Evolutionary conservation across 371 early-diverging fungal genomes (phyloP).

Genomic region (Mortierella sp.): DNA sequence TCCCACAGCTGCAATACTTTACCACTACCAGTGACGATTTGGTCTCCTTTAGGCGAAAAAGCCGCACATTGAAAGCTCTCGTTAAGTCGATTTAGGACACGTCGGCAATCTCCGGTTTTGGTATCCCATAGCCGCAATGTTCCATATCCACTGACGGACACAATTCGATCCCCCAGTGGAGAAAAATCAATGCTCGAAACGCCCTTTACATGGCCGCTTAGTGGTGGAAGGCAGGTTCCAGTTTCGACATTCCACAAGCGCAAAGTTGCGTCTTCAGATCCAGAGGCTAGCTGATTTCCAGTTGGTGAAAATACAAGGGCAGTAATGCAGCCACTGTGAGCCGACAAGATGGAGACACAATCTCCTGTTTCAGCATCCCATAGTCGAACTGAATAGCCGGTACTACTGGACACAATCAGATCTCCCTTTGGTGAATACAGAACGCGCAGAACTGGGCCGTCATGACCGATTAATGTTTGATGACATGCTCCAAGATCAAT

Average conservation of each 20-base stretch:
- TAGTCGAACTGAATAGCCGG: background rate
- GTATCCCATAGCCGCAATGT: background rate
- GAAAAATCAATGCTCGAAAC: background rate
- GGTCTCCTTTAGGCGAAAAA: too few relatives aligned
- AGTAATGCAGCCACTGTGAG: background rate
- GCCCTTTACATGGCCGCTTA: background rate
- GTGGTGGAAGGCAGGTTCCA: background rate
- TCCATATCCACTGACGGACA: background rate
- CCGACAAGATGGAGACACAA: background rate
- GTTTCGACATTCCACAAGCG: background rate
- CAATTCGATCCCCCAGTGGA: background rate
- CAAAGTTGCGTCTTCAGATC: background rate
- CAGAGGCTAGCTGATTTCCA: constrained; percentile 4
- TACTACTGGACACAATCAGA: constrained; percentile 10
- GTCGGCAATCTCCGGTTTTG: too few relatives aligned
- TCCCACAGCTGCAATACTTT: too few relatives aligned
- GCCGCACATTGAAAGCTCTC: too few relatives aligned
- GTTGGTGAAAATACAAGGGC: background rate
- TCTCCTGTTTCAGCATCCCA: constrained; percentile 6
- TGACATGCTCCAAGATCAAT: background rate
- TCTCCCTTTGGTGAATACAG: constrained; percentile 4
- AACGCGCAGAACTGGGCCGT: background rate
- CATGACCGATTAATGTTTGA: background rate
- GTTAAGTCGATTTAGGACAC: too few relatives aligned
- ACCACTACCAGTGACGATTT: too few relatives aligned